Base-by-base conservation (phyloP, 768 basidiomycete genomes). In the Xerocomellus intermedius region DNA sequence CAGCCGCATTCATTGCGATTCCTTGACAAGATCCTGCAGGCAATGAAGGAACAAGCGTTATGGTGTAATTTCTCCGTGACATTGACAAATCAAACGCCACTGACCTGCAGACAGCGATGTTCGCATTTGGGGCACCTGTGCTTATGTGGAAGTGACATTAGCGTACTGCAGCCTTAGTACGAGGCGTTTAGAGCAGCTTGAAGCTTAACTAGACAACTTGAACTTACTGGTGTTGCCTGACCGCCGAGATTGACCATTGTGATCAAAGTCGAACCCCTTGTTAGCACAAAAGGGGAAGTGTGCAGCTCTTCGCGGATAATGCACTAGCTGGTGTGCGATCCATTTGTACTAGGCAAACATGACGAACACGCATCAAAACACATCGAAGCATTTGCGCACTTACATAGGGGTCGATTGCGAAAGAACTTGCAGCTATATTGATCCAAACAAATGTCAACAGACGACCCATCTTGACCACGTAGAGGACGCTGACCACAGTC, bases 361-460 rank as follows among this genome's bases (percentile, higher is more conserved):
- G 28, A 17, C 26, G 26, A 28, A 7, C 17, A 8, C 7, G 35
- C 17, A 6, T 19, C 26, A 26, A 48, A 19, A 13, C n/a, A 32
- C 4, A 37, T 24, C 32, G 26, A 28, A 28, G 28, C 28, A 28
- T 5, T 9, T 28, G 28, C 30, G 14, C 32, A 33, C 32, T n/a
- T n/a, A n/a, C n/a, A n/a, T n/a, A n/a, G n/a, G n/a, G n/a, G n/a
- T n/a, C n/a, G n/a, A n/a, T n/a, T n/a, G n/a, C n/a, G 9, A 32
- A 32, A 32, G 30, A 32, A 10, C 10, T 24, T 13, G 12, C 14
- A 33, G 33, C 3, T 35, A 44, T 33, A 28, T n/a, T 33, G 14
- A 53, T n/a, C 54, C 65, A 68, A 67, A 68, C 46, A 65, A 28
- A 28, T 38, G 37, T 61, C 66, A 70, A 70, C 57, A 66, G 52